Evolutionary conservation across 2,329 filamentous ascomycete species (phyloP).

Genomic region (Cercospora canescens): DNA sequence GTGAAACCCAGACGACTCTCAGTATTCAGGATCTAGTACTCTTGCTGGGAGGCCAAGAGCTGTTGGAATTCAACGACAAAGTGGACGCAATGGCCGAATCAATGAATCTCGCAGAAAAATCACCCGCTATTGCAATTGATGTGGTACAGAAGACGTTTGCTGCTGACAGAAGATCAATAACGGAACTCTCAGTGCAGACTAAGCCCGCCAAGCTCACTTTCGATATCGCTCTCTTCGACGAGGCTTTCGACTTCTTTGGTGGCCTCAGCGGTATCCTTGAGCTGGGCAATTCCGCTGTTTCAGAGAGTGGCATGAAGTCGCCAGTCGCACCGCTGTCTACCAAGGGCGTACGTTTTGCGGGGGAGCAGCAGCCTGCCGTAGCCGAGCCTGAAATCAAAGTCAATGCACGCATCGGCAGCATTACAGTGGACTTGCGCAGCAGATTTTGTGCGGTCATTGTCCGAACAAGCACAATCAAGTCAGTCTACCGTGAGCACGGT

Average conservation of each 20-base stretch:
- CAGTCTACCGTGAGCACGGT: conserved; percentile 72
- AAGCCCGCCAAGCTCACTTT: conserved; percentile 74
- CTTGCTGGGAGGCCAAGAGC: conserved; percentile 27
- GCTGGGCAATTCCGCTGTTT: conserved; percentile 79
- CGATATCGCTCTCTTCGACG: conserved; percentile 79
- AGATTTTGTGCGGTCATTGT: conserved; percentile 72
- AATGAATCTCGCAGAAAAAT: conserved; percentile 16
- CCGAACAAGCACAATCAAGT: conserved; percentile 78
- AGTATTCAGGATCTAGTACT: conserved; percentile 17
- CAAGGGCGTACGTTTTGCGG: conserved; percentile 59
- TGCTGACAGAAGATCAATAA: conserved; percentile 25
- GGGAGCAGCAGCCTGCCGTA: conserved; percentile 34
- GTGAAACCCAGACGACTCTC: background rate
- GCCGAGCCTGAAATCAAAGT: conserved; percentile 57
- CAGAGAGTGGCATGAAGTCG: conserved; percentile 50
- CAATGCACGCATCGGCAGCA: conserved; percentile 73
- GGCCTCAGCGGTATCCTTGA: conserved; percentile 90
- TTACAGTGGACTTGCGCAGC: conserved; percentile 74
- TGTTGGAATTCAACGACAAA: conserved; percentile 27
- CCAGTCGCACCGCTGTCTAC: conserved; percentile 41
- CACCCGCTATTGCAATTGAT: conserved; percentile 26
- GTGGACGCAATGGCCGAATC: conserved; percentile 17
- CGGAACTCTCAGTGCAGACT: conserved; percentile 64
- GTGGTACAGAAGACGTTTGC: conserved; percentile 24
- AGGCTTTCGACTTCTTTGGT: conserved; percentile 84